phyloP scores from a whole-genome alignment of 2,329 filamentous ascomycete species.

The Hymenoscyphus linearis region DNA sequence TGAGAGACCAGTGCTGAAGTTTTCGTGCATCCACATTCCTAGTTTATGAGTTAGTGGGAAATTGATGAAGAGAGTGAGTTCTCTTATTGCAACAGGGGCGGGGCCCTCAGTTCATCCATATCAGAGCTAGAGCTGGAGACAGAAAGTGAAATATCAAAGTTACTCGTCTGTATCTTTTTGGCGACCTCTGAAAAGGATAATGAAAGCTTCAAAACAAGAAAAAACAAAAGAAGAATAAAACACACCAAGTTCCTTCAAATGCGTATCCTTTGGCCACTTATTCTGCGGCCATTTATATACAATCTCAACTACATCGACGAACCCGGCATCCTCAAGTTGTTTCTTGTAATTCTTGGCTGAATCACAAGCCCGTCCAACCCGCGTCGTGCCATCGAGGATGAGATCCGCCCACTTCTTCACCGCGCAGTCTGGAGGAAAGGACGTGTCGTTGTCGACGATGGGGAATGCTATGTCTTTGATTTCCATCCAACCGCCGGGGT shows the following conservation, averaged over 20 bases:
- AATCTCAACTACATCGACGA: slow-evolving; percentile 33
- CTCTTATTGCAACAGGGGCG: no score
- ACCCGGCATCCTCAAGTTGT: slow-evolving; percentile 20
- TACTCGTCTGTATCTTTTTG: no score
- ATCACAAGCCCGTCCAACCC: slow-evolving; percentile 30
- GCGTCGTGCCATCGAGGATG: slow-evolving; percentile 31
- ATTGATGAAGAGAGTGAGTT: no score
- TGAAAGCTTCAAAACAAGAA: no score
- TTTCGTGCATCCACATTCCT: slow-evolving; percentile 20
- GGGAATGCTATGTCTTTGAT: slow-evolving; percentile 28
- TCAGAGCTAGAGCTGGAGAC: no score
- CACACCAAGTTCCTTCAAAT: slow-evolving; percentile 22
- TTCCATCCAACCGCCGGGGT: slow-evolving; percentile 33
- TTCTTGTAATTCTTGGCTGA: slow-evolving; percentile 25
- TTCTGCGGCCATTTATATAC: slow-evolving; percentile 46
- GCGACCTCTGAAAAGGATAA: no score
- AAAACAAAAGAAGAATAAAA: neutral
- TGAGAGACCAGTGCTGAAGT: slow-evolving; percentile 12
- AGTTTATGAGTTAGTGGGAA: no score
- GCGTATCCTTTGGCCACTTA: slow-evolving; percentile 45
- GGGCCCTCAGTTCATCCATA: no score
- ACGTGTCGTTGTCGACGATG: slow-evolving; percentile 33
- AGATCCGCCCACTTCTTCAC: slow-evolving; percentile 17
- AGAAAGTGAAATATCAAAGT: no score
- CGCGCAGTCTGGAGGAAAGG: slow-evolving; percentile 11